phyloP scores from a whole-genome alignment of 2,329 filamentous ascomycete species.

The Sporothrix euskadiensis region DNA sequence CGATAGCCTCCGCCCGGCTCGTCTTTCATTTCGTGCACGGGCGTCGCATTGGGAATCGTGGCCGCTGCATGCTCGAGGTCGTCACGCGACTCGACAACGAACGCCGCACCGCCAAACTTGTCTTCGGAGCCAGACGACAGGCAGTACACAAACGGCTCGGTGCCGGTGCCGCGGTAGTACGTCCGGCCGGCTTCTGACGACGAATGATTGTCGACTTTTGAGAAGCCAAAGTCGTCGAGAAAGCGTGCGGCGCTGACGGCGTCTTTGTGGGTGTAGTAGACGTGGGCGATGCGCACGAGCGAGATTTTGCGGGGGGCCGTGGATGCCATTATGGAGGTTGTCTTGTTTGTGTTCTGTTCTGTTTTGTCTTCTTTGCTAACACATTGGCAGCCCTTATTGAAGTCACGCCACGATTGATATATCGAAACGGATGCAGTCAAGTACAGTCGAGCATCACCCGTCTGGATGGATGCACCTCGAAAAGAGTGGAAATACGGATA shows the following conservation, averaged over 20 bases:
- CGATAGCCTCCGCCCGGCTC: conserved; percentile 57
- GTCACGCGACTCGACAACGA: conserved; percentile 56
- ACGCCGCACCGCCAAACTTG: conserved; percentile 58
- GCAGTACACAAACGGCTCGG: conserved; percentile 61
- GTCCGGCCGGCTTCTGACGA: conserved; percentile 46
- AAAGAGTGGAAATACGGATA: conserved; percentile 5
- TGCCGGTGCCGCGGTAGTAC: conserved; percentile 63
- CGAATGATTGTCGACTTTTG: conserved; percentile 34
- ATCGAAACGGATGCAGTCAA: not conserved
- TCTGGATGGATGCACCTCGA: not conserved
- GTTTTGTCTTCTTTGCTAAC: not conserved
- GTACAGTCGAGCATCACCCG: not conserved
- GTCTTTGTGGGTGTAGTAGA: conserved; percentile 51
- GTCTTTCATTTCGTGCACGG: conserved; percentile 51
- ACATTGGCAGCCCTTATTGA: not conserved
- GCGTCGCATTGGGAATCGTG: conserved; percentile 50
- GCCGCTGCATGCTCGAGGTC: conserved; percentile 55
- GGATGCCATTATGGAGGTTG: not conserved
- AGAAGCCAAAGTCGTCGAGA: conserved; percentile 52
- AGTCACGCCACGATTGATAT: not conserved
- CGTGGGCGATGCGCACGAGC: conserved; percentile 46
- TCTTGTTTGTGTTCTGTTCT: not conserved
- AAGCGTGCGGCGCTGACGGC: conserved; percentile 46
- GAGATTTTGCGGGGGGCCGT: conserved; percentile 39
- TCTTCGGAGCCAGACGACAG: conserved; percentile 49